A percentile compares a stretch with the other conserved stretches of the same genome.
Conservation (phyloP, 768 basidiomycete genomes). For the Tubosaeta sp. region DNA sequence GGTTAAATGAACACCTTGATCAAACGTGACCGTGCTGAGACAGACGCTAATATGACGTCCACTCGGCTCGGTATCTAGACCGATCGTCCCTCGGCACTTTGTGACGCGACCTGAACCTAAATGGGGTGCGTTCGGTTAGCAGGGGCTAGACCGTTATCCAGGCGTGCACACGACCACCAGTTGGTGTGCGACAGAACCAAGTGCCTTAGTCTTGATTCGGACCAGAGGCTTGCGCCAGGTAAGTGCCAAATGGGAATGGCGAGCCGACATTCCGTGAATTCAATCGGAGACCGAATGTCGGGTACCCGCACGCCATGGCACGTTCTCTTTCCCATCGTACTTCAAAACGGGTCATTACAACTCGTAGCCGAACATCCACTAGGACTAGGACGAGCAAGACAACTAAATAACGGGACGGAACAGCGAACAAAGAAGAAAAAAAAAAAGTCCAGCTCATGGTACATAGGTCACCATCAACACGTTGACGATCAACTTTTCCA, state of each 20-base stretch:
- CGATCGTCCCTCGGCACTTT: not conserved
- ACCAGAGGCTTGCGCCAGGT: too few species aligned
- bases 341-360: not conserved
- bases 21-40: not conserved
- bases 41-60: not conserved
- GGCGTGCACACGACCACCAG: too few species aligned
- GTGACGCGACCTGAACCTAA: not conserved
- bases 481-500: conserved; percentile 75
- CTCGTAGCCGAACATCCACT: not conserved
- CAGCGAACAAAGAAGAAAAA: too few species aligned
- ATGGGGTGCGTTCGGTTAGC: not conserved
- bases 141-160: too few species aligned
- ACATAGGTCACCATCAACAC: conserved; percentile 69
- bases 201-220: too few species aligned
- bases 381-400: not conserved
- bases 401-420: not conserved
- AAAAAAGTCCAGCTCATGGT: conserved; percentile 33
- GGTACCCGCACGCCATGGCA: not conserved
- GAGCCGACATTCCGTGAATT: not conserved
- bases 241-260: too few species aligned
- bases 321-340: not conserved
- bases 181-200: too few species aligned
- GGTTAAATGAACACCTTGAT: not conserved
- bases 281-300: not conserved
- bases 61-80: not conserved